Evolutionary conservation across 768 basidiomycete genomes (phyloP), one percentile per base, ranked within the genome.

Genomic region (Lentinula edodes): DNA sequence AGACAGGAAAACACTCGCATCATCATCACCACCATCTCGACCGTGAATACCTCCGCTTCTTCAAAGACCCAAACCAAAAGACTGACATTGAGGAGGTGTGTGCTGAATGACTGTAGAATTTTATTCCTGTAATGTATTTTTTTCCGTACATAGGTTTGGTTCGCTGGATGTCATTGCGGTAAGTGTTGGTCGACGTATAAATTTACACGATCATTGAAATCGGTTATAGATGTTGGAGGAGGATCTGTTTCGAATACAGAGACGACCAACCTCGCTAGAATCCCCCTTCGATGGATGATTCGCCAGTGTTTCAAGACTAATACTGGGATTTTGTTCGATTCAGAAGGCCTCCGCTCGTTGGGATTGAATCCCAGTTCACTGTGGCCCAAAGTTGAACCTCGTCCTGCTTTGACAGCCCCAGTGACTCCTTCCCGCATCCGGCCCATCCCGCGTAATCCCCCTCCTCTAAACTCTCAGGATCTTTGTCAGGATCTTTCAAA

Each of bases 281-380:
- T 91, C 48, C 76, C 90, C 2, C 78, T 93, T 43, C 82, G 89
- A 58, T 93, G 88, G 88, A 89, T 90, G 86, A 74, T 90, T 52
- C 81, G 86, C 51, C 79, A 89, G 66, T 85, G 83, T 64, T 84
- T 87, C 74, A 70, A 72, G 10, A 68, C 80, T 36, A 72, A 83
- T 0, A 80, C 83, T 0, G 87, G 86, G 1, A 86, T 89, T 52
- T 65, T 87, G 56, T 89, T 88, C 72, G 73, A 85, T 45, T 70
- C 74, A 3, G 75, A 78, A 23, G 70, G 74, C 64, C 78, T 86
- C 65, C 74, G 74, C 38, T 63, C 72, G 12, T 73, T 81, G 35
- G 83, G 83, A 2, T 65, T 85, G 66, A 79, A 84, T 60, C 73
- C 74, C 0, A 62, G 69, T 62, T 80, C 70, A 52, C 76, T 86